Conservation (phyloP, 2,329 filamentous ascomycete species). For the Graphilbum sp. region DNA sequence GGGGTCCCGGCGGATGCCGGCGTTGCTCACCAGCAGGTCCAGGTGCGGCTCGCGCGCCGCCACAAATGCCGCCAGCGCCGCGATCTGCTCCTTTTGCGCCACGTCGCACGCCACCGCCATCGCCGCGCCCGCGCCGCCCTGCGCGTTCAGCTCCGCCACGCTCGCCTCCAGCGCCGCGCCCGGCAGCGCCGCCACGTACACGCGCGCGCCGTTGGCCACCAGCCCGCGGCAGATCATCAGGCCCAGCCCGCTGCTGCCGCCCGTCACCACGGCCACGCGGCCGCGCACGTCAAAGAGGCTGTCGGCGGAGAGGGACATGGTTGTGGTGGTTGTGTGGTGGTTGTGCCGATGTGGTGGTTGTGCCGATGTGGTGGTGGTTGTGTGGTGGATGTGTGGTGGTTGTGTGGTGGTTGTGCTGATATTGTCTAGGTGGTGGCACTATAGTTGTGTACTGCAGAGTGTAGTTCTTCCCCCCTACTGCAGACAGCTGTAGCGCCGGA, state of each 20-base stretch:
- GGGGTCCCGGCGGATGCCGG: conserved; percentile 7
- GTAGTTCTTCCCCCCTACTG: too few relatives aligned
- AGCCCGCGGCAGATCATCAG: conserved; percentile 17
- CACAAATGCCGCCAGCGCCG: conserved; percentile 39
- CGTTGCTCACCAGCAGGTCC: conserved; percentile 14
- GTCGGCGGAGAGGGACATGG: conserved; percentile 1
- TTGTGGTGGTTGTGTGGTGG: too few relatives aligned
- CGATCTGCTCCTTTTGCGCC: conserved; percentile 42
- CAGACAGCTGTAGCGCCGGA: too few relatives aligned
- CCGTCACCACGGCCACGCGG: conserved; percentile 17
- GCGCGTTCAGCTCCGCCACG: conserved; percentile 40
- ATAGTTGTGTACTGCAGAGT: too few relatives aligned
- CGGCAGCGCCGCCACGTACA: conserved; percentile 54
- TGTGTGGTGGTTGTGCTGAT: too few relatives aligned
- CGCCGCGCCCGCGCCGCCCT: conserved; percentile 21
- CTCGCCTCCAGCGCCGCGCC: conserved; percentile 43
- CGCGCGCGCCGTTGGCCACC: conserved; percentile 48
- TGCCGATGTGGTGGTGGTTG: too few relatives aligned
- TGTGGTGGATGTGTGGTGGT: too few relatives aligned
- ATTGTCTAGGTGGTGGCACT: too few relatives aligned
- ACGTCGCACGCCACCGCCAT: conserved; percentile 36
- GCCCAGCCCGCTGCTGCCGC: conserved; percentile 17
- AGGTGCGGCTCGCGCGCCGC: conserved; percentile 34
- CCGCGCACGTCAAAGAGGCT: conserved; percentile 12
- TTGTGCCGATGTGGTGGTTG: too few relatives aligned